phyloP scores from a whole-genome alignment of 257 asterid genomes.

The Galeopsis tetrahit region DNA sequence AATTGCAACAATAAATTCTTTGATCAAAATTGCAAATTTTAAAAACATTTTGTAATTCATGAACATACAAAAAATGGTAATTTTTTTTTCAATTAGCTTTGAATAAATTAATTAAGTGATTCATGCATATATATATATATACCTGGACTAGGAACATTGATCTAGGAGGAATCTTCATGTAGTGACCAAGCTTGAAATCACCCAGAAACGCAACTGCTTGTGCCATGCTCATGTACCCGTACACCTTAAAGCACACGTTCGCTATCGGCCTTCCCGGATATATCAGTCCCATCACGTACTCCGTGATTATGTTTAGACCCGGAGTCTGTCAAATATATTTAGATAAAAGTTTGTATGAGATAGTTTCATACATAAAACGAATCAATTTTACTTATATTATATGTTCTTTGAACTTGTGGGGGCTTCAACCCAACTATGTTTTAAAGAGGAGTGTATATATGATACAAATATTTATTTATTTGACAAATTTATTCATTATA shows the following conservation, averaged over 20 bases:
- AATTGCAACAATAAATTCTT: no score
- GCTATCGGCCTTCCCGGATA: slow-evolving; percentile 85
- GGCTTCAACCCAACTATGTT: no score
- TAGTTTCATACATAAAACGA: no score
- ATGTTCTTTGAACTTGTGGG: no score
- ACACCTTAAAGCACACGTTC: slow-evolving; percentile 72
- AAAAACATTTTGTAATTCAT: background rate
- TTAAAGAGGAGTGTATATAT: no score
- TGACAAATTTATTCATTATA: background rate
- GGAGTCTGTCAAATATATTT: slow-evolving; percentile 48
- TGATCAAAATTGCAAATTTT: no score
- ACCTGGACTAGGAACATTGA: slow-evolving; percentile 92
- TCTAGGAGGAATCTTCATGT: slow-evolving; percentile 86
- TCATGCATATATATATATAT: background rate
- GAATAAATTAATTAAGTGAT: background rate
- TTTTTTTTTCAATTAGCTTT: no score
- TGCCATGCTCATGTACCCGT: slow-evolving; percentile 77
- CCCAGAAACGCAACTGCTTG: slow-evolving; percentile 78
- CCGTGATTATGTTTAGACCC: slow-evolving; percentile 70
- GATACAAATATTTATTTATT: background rate
- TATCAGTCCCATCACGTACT: slow-evolving; percentile 69
- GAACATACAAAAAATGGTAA: background rate
- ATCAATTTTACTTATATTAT: no score
- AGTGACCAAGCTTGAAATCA: slow-evolving; percentile 87
- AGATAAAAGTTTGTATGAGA: no score